These are phyloP conservation scores for Cytospora chrysosperma DNA, from an alignment of 2,329 filamentous ascomycete genomes.

Conservation along the genomic window DNA sequence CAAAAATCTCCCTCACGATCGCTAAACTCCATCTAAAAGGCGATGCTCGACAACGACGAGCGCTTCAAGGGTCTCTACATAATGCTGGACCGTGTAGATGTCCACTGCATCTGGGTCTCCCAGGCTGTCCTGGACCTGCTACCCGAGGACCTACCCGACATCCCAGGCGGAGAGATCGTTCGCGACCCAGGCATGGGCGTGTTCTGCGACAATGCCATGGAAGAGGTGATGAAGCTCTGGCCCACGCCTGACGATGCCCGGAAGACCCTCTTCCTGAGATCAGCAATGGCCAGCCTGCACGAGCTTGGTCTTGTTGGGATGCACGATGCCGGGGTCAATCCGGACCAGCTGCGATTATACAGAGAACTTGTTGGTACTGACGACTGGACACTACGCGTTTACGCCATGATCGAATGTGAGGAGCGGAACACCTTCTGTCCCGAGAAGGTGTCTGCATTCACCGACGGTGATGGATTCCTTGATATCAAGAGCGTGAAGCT, in stretches of 20 bases:
- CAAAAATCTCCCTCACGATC: neutral
- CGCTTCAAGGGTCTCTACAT: conserved; percentile 57
- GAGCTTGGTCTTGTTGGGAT: conserved; percentile 66
- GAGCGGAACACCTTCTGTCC: conserved; percentile 65
- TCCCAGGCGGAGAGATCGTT: conserved; percentile 64
- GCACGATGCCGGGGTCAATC: conserved; percentile 64
- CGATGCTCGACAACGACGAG: conserved; percentile 54
- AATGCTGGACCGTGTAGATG: conserved; percentile 69
- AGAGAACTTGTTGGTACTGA: conserved; percentile 42
- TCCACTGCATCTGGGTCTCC: conserved; percentile 70
- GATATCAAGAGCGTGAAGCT: conserved; percentile 65
- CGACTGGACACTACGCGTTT: conserved; percentile 62
- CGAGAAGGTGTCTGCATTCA: conserved; percentile 45
- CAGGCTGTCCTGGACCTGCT: conserved; percentile 61
- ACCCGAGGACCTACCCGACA: conserved; percentile 48
- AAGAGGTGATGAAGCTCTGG: conserved; percentile 56
- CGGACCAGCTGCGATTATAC: conserved; percentile 54
- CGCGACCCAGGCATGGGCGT: conserved; percentile 63
- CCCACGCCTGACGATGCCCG: conserved; percentile 54
- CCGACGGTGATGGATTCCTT: conserved; percentile 48
- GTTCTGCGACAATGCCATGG: conserved; percentile 74
- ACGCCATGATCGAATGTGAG: conserved; percentile 67
- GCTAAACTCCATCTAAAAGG: conserved; percentile 34
- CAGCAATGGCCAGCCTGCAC: conserved; percentile 63
- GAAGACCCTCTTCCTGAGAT: conserved; percentile 54